Percentiles rank a stretch among this genome's conserved stretches.
Conservation (phyloP, 345 rosid genomes). For the Aquilaria sinensis region DNA sequence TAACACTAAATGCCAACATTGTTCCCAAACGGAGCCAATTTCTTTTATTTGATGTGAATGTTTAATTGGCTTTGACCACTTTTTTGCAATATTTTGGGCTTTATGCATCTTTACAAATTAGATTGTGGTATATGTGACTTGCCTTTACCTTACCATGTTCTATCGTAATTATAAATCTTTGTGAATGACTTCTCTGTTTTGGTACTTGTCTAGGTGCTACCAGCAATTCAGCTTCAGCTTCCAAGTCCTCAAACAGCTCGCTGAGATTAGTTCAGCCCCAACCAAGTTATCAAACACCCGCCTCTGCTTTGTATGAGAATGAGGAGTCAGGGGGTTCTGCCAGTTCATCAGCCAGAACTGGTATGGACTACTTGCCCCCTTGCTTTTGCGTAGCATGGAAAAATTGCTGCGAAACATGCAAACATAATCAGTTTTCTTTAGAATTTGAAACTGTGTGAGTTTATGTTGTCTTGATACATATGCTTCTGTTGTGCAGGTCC, state of each 20-base stretch:
- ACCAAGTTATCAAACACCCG: slow-evolving; percentile 73
- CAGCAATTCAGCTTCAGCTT: slow-evolving; percentile 31
- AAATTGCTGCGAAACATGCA: not conserved
- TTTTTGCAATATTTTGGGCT: not conserved
- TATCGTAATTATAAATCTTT: not conserved
- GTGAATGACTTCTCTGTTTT: not conserved
- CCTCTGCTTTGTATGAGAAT: slow-evolving; percentile 78
- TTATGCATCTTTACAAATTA: not conserved
- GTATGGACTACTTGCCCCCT: slow-evolving; percentile 10
- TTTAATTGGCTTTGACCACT: no score
- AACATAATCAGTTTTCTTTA: not conserved
- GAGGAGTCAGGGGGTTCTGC: slow-evolving; percentile 41
- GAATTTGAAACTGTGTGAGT: not conserved
- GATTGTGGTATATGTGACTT: not conserved
- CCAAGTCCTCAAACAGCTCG: slow-evolving; percentile 33
- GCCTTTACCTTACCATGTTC: not conserved
- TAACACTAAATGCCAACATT: no score
- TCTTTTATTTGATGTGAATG: no score
- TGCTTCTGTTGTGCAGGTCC: slow-evolving; percentile 22
- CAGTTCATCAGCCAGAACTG: slow-evolving; percentile 37
- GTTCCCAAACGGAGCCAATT: no score
- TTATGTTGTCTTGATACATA: not conserved
- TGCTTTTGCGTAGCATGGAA: not conserved
- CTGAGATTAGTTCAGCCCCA: slow-evolving; percentile 50
- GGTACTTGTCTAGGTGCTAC: slow-evolving; percentile 32